phyloP scores from a whole-genome alignment of 2,329 filamentous ascomycete species.

The Epichloe baconii region DNA sequence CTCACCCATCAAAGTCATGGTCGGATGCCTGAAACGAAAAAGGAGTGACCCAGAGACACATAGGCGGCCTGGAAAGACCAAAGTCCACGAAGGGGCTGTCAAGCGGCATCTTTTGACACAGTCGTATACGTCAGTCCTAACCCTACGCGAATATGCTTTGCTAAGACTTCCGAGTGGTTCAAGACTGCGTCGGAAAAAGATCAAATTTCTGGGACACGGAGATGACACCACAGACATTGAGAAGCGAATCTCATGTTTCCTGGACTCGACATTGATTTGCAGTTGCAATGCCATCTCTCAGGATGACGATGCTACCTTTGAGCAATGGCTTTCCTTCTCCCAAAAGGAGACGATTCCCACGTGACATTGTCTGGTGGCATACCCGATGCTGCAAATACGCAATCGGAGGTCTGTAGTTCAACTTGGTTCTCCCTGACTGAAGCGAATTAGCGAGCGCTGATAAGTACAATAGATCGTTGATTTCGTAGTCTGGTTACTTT shows the following conservation, averaged over 20 bases:
- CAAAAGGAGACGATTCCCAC: slow-evolving; percentile 46
- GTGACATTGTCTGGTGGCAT: slow-evolving; percentile 37
- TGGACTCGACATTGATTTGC: slow-evolving; percentile 61
- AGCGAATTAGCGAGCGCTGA: not conserved
- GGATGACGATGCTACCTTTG: slow-evolving; percentile 29
- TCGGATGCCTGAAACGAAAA: slow-evolving; percentile 17
- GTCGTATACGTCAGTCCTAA: slow-evolving; percentile 53
- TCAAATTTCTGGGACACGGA: slow-evolving; percentile 30
- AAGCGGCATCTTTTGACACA: slow-evolving; percentile 52
- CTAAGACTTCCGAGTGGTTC: slow-evolving; percentile 53
- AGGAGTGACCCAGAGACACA: slow-evolving; percentile 7
- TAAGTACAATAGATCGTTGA: slow-evolving; percentile 52
- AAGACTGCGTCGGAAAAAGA: slow-evolving; percentile 45
- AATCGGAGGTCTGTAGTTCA: slow-evolving; percentile 43
- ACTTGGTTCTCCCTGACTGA: not conserved
- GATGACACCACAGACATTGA: slow-evolving; percentile 20
- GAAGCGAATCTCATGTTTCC: slow-evolving; percentile 36
- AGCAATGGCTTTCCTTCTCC: slow-evolving; percentile 48
- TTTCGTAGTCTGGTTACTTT: slow-evolving; percentile 65
- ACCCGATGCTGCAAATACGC: slow-evolving; percentile 34
- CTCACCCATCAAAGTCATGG: slow-evolving; percentile 12
- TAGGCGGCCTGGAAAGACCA: not conserved
- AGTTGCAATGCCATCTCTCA: slow-evolving; percentile 18
- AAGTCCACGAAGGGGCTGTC: slow-evolving; percentile 11
- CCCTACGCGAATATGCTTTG: slow-evolving; percentile 59